A percentile compares a stretch with the other conserved stretches of the same genome.
Evolutionary conservation across 2,329 filamentous ascomycete genomes (phyloP).

Genomic region (Penicillium griseofulvum): DNA sequence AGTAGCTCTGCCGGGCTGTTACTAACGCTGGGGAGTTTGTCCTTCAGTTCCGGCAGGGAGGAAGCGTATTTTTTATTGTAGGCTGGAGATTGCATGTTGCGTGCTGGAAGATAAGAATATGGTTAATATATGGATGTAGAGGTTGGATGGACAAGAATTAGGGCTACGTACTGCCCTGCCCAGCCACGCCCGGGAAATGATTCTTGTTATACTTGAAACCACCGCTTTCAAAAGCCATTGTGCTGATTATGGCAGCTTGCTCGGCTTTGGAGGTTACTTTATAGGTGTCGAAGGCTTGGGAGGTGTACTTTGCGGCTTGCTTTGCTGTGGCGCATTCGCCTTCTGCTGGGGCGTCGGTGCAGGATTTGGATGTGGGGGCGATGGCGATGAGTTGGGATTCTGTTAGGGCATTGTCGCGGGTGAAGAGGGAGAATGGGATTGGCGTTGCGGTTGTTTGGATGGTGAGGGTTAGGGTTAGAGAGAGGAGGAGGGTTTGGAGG

Average conservation of each 20-base stretch:
- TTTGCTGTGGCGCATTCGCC: conserved; percentile 66
- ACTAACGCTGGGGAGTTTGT: conserved; percentile 30
- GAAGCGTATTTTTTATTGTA: conserved; percentile 58
- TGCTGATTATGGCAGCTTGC: conserved; percentile 67
- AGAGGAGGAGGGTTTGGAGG: conserved; percentile 1
- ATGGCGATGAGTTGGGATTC: conserved; percentile 43
- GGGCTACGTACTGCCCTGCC: conserved; percentile 59
- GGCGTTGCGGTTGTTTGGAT: conserved; percentile 13
- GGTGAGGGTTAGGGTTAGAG: conserved; percentile 16
- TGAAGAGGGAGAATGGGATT: background rate
- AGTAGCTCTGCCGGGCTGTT: conserved; percentile 47
- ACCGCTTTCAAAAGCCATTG: conserved; percentile 69
- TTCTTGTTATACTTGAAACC: conserved; percentile 72
- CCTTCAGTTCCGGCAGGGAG: conserved; percentile 45
- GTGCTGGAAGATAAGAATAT: conserved; percentile 36
- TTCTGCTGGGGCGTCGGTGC: conserved; percentile 47
- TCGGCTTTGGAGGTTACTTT: conserved; percentile 54
- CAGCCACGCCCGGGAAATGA: conserved; percentile 55
- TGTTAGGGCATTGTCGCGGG: conserved; percentile 21
- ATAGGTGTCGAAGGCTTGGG: conserved; percentile 58
- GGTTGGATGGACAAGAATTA: background rate
- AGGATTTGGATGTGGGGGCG: conserved; percentile 57
- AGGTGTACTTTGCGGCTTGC: conserved; percentile 59
- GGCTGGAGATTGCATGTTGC: conserved; percentile 61
- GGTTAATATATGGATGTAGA: background rate